These are phyloP conservation scores for Apiospora malaysiana DNA, from an alignment of 2,329 filamentous ascomycete genomes.

Conservation along the genomic window DNA sequence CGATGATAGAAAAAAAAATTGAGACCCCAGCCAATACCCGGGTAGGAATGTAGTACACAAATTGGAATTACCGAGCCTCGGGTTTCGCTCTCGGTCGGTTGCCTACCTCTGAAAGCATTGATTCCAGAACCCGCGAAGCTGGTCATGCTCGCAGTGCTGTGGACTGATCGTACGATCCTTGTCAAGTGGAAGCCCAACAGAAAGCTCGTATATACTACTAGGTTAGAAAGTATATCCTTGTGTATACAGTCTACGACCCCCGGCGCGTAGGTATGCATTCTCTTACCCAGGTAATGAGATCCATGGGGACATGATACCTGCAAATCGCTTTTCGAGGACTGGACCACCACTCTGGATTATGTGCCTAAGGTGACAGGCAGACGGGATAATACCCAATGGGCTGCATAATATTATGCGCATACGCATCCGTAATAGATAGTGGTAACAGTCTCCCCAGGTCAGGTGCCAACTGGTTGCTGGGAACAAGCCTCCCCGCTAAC, in stretches of 20 bases:
- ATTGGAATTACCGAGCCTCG: not conserved
- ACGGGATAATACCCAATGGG: not conserved
- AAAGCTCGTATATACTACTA: not conserved
- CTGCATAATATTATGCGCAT: not conserved
- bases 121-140: not conserved
- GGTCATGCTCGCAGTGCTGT: conserved; percentile 5
- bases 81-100: not conserved
- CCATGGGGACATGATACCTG: not conserved
- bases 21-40: not conserved
- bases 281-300: not conserved
- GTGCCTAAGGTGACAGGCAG: too few species aligned
- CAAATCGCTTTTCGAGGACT: not conserved
- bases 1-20: not conserved
- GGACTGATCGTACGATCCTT: not conserved
- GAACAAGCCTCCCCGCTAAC: conserved; percentile 16
- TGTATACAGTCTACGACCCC: not conserved
- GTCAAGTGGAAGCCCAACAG: not conserved
- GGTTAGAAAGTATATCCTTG: not conserved
- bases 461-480: not conserved
- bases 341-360: not conserved
- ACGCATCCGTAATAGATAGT: not conserved
- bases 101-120: not conserved
- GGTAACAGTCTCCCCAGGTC: not conserved
- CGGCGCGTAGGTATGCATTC: not conserved
- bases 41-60: too few species aligned